These are phyloP conservation scores for Plantago rigida DNA, from an alignment of 305 asterid species.

Conservation along the genomic window DNA sequence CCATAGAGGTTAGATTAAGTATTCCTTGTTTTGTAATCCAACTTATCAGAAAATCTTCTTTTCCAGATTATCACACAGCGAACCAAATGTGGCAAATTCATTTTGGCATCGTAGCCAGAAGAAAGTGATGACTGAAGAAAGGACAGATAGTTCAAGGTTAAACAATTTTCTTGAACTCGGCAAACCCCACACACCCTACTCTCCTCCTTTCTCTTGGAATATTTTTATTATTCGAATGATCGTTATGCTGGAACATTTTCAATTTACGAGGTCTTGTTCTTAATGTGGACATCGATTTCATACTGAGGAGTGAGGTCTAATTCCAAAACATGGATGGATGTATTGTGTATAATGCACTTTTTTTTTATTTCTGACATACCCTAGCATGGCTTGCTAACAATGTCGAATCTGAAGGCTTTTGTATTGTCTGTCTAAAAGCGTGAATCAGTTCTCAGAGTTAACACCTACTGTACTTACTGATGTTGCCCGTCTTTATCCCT, in stretches of 20 bases:
- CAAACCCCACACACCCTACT: too few relatives aligned
- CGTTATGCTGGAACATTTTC: background rate
- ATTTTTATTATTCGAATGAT: too few relatives aligned
- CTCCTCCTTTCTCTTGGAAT: too few relatives aligned
- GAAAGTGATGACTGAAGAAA: slow-evolving; percentile 59
- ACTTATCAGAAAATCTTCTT: slow-evolving; percentile 23
- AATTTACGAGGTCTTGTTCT: slow-evolving; percentile 11
- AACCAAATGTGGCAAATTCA: slow-evolving; percentile 58
- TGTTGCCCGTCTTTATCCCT: background rate
- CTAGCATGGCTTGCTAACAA: background rate
- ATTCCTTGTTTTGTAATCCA: slow-evolving; percentile 15
- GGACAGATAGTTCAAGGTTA: slow-evolving; percentile 67
- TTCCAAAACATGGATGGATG: background rate
- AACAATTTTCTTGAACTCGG: slow-evolving; percentile 9
- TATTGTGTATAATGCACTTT: background rate
- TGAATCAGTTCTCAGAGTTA: background rate
- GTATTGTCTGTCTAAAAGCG: background rate
- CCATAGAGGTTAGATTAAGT: slow-evolving; percentile 6
- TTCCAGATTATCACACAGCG: slow-evolving; percentile 59
- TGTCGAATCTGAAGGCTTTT: background rate
- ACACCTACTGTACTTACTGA: background rate
- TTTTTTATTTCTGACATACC: slow-evolving; percentile 14
- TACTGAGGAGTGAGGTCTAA: slow-evolving; percentile 5
- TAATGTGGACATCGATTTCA: slow-evolving; percentile 18
- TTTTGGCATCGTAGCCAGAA: slow-evolving; percentile 64